Conservation (phyloP, 176 grass and related monocot genomes). For the Areca catechu region DNA sequence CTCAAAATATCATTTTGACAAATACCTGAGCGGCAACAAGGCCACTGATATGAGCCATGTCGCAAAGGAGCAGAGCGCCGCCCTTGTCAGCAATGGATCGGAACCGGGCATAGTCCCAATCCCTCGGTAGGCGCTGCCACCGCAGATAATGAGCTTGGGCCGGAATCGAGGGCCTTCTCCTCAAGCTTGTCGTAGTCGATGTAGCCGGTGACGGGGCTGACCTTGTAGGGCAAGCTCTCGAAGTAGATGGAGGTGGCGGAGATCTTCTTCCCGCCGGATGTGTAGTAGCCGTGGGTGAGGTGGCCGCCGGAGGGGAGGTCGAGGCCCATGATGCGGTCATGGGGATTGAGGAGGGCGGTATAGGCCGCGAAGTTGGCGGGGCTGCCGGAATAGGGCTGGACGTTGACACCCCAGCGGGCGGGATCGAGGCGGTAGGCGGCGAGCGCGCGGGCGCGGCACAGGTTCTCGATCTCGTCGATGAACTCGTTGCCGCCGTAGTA, state of each 20-base stretch:
- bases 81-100: conserved; percentile 13
- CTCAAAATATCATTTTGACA: neutral
- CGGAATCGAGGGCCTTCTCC: conserved; percentile 19
- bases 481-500: conserved; percentile 17
- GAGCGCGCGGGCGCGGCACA: conserved; percentile 16
- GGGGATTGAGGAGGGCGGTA: conserved; percentile 10
- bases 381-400: conserved; percentile 21
- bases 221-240: conserved; percentile 17
- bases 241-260: conserved; percentile 15
- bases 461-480: conserved; percentile 18
- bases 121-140: conserved; percentile 9
- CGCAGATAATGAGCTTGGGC: conserved; percentile 19
- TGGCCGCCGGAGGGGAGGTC: conserved; percentile 17
- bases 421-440: conserved; percentile 9
- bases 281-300: conserved; percentile 12
- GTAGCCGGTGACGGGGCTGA: conserved; percentile 13
- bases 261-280: conserved; percentile 15
- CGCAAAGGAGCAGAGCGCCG: conserved; percentile 9
- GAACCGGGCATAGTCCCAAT: conserved; percentile 9
- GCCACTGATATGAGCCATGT: conserved; percentile 19
- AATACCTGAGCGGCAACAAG: conserved; percentile 13
- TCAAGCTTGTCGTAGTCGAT: conserved; percentile 19
- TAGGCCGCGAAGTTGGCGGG: conserved; percentile 17
- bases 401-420: conserved; percentile 14
- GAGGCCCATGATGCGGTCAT: conserved; percentile 20